A percentile compares a stretch with the other conserved stretches of the same genome.
phyloP scores from a whole-genome alignment of 148 eudicot species.

The Vaccinium darrowii region DNA sequence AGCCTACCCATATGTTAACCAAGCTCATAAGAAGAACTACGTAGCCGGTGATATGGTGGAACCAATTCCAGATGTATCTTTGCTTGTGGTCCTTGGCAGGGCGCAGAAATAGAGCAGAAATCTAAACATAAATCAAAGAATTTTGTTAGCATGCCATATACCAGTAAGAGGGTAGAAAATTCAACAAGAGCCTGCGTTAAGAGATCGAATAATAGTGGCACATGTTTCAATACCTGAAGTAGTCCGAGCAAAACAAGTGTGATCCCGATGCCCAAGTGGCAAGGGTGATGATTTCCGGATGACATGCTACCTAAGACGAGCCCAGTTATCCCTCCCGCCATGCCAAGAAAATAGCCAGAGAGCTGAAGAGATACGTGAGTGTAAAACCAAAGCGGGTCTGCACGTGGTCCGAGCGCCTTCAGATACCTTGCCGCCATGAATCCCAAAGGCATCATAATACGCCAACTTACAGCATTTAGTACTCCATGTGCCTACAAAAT shows the following conservation, averaged over 20 bases:
- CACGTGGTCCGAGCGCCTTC: not conserved
- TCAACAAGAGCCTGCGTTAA: too few relatives aligned
- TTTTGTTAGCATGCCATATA: not conserved
- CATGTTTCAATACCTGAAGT: not conserved
- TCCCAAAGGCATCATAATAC: slow-evolving; percentile 11
- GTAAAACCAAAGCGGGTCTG: not conserved
- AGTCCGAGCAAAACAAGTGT: not conserved
- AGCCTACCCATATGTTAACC: too few relatives aligned
- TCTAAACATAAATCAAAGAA: not conserved
- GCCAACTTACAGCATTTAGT: too few relatives aligned
- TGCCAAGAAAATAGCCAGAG: slow-evolving; percentile 10
- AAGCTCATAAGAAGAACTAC: too few relatives aligned
- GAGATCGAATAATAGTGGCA: not conserved
- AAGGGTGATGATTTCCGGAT: slow-evolving; percentile 4
- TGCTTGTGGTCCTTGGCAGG: slow-evolving; percentile 9
- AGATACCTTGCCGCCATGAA: slow-evolving; percentile 16
- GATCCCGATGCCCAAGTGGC: slow-evolving; percentile 16
- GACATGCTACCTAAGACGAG: not conserved
- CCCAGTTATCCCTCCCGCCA: slow-evolving; percentile 12
- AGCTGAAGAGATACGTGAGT: not conserved
- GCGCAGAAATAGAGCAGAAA: slow-evolving; percentile 4
- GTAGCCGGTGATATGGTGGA: too few relatives aligned
- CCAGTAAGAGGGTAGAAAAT: not conserved
- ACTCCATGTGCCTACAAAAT: too few relatives aligned
- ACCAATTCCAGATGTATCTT: too few relatives aligned